Conservation (phyloP, 2,329 filamentous ascomycete genomes). For the Aspergillus phoenicis region DNA sequence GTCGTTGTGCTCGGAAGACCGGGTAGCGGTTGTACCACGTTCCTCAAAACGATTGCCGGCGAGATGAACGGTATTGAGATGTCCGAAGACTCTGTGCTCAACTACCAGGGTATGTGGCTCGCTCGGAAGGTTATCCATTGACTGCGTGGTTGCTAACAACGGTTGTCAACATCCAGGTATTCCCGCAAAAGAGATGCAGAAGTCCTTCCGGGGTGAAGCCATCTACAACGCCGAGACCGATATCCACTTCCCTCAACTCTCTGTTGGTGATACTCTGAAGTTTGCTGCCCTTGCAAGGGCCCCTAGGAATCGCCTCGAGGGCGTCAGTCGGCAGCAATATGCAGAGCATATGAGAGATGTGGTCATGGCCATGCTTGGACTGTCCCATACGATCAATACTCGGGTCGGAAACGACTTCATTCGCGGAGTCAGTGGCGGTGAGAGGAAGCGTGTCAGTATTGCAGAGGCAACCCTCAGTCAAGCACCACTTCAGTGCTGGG, state of each 20-base stretch:
- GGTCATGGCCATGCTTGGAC: slow-evolving; percentile 48
- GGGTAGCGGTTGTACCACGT: slow-evolving; percentile 67
- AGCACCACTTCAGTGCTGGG: slow-evolving; percentile 52
- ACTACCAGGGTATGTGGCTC: slow-evolving; percentile 28
- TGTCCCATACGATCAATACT: slow-evolving; percentile 55
- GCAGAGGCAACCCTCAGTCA: slow-evolving; percentile 55
- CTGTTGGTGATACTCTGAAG: slow-evolving; percentile 75
- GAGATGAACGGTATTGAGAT: slow-evolving; percentile 74
- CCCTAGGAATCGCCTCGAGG: slow-evolving; percentile 44
- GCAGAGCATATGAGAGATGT: slow-evolving; percentile 48
- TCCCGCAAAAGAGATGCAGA: slow-evolving; percentile 52
- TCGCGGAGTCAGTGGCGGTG: slow-evolving; percentile 63
- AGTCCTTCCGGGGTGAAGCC: slow-evolving; percentile 77
- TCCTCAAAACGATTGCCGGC: slow-evolving; percentile 79
- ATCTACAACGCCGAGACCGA: slow-evolving; percentile 86
- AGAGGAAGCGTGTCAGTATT: slow-evolving; percentile 64
- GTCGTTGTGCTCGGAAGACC: slow-evolving; percentile 52
- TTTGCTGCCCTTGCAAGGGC: slow-evolving; percentile 75
- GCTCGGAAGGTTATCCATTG: too few species aligned
- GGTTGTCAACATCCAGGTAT: slow-evolving; percentile 27
- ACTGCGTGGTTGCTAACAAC: neutral
- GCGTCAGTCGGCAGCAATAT: slow-evolving; percentile 46
- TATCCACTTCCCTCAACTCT: slow-evolving; percentile 76
- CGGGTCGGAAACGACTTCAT: slow-evolving; percentile 58
- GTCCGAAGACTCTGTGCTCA: slow-evolving; percentile 38